Percentiles rank a stretch among this genome's conserved stretches.
phyloP scores from a whole-genome alignment of 2,329 filamentous ascomycete species.

The Akanthomyces lecanii region DNA sequence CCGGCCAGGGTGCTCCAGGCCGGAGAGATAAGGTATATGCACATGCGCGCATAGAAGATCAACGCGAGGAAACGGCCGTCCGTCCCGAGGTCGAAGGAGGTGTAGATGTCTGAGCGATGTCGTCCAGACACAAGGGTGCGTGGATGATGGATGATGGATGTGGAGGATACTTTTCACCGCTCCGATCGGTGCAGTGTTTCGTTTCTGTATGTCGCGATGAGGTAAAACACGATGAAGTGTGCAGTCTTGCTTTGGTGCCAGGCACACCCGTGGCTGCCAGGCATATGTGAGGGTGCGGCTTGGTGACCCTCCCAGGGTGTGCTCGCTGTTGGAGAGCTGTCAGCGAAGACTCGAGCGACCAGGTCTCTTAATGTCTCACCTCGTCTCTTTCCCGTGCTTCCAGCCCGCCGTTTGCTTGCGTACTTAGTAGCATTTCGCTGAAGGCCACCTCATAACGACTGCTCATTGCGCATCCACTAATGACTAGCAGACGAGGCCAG shows the following conservation, averaged over 20 bases:
- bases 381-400: background rate
- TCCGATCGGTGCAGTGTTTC: conserved; percentile 14
- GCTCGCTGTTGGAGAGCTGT: background rate
- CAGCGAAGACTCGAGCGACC: conserved; percentile 1
- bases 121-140: background rate
- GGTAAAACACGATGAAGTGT: conserved; percentile 16
- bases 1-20: background rate
- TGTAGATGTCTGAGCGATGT: background rate
- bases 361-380: conserved; percentile 7
- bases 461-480: background rate
- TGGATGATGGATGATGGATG: background rate
- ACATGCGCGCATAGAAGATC: background rate
- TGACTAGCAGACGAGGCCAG: background rate
- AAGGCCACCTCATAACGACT: background rate
- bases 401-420: background rate
- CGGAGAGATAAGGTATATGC: background rate
- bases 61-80: background rate
- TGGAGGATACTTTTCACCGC: conserved; percentile 6
- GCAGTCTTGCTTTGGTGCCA: conserved; percentile 10
- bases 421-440: background rate
- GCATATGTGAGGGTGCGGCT: background rate
- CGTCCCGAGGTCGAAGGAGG: background rate
- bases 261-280: conserved; percentile 7
- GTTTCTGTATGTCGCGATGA: conserved; percentile 17
- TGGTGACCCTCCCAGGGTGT: background rate